Evolutionary conservation across 2,329 filamentous ascomycete genomes (phyloP), one percentile per base, ranked within the genome.

Genomic region (Sphaceloma murrayae): DNA sequence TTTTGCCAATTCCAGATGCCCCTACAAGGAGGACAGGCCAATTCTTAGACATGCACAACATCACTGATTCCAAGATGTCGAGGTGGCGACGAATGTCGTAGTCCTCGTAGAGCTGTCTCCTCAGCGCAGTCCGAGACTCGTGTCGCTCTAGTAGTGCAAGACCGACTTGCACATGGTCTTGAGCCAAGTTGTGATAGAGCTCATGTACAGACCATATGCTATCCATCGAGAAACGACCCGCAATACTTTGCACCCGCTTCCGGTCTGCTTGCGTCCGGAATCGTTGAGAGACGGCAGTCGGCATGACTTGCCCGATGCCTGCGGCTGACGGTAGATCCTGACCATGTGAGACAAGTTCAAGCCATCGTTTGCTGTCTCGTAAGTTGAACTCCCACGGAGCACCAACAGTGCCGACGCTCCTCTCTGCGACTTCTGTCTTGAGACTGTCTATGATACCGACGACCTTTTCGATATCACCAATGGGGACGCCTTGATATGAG

Each of bases 341-440:
- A 1, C 70, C 59, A 0, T 75, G 75, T 8, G 74, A 73, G 22
- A 84, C 67, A 10, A 96, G 65, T 52, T 83, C 76, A 36, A 95
- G 67, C 89, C 89, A 96, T 49, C 89, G 76, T 45, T 91, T 75
- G 2, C 86, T 85, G 61, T 96, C 89, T 61, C 87, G 81, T 51
- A 98, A 67, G 56, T 94, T 98, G 60, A 94, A 91, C 58, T 95
- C 91, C 91, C 87, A 98, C 1, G 93, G 91, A 5, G 82, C 84
- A 33, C 78, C 78, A 30, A 69, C 59, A 9, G 64, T 61, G 27
- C 75, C 77, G 49, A 82, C 69, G 5, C 60, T 62, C 38, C 70
- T 67, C 32, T 66, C 63, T 19, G 73, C 68, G 3, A 78, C 70
- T 18, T 93, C 77, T 26, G 82, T 75, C 21, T 76, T 70, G 7